Evolutionary conservation across 495 filamentous ascomycete species (phyloP).

Genomic region (Penicillium bovifimosum): DNA sequence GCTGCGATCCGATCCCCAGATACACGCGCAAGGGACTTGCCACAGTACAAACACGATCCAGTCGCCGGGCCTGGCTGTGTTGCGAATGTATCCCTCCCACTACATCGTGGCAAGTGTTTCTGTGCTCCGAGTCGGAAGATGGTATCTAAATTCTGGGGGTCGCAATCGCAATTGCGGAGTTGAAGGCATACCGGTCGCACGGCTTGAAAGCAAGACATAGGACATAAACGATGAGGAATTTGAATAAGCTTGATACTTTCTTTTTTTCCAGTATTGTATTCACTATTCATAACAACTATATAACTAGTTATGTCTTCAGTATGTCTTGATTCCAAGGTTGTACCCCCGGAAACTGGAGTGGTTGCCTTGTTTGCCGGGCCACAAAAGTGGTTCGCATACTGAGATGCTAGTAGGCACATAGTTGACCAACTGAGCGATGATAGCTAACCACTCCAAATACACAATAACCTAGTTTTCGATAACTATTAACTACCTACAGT

Average conservation of each 20-base stretch:
- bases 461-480: no score
- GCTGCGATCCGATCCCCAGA: constrained; percentile 7
- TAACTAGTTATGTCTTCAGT: no score
- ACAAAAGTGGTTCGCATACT: not conserved
- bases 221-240: not conserved
- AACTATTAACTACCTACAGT: no score
- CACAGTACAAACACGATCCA: constrained; percentile 9
- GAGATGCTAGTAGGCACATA: no score
- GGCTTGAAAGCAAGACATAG: not conserved
- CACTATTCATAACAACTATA: not conserved
- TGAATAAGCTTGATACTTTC: not conserved
- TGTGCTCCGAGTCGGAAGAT: constrained; percentile 5
- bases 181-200: not conserved
- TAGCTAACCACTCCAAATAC: no score
- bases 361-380: not conserved
- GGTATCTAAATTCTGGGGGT: constrained; percentile 11
- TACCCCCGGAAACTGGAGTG: no score
- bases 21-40: constrained; percentile 17
- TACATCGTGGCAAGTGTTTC: not conserved
- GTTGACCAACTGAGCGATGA: no score
- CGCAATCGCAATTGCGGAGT: constrained; percentile 1
- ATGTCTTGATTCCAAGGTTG: no score
- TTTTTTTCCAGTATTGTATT: not conserved
- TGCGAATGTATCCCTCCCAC: constrained; percentile 9
- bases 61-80: constrained; percentile 11